phyloP scores from a whole-genome alignment of 1,284 basidiomycete species.

The Thecaphora thlaspeos region DNA sequence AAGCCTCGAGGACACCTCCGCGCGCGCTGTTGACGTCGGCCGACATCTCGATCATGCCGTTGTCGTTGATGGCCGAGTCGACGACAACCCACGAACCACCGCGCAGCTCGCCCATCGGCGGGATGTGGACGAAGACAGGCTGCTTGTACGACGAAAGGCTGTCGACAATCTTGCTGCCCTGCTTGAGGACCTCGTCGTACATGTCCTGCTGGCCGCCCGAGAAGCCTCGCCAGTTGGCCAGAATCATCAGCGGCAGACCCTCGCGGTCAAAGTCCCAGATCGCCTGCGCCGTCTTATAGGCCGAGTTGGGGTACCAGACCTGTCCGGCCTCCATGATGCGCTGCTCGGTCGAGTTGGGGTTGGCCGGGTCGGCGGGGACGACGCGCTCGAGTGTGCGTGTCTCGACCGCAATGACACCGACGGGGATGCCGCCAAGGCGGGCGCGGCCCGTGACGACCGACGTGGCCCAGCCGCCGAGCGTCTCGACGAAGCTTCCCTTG shows the following conservation, averaged over 20 bases:
- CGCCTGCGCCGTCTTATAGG: slow-evolving; percentile 99
- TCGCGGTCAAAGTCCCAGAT: slow-evolving; percentile 99
- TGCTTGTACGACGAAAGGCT: slow-evolving; percentile 95
- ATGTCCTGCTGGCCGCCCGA: slow-evolving; percentile 99
- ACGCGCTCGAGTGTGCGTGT: slow-evolving; percentile 96
- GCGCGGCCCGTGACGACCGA: slow-evolving; percentile 75
- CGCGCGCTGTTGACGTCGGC: slow-evolving; percentile 86
- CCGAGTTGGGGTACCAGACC: slow-evolving; percentile 98
- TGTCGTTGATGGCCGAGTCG: slow-evolving; percentile 89
- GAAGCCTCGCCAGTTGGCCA: slow-evolving; percentile 99
- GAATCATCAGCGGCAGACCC: slow-evolving; percentile 93
- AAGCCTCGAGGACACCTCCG: slow-evolving; percentile 90
- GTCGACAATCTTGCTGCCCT: slow-evolving; percentile 77
- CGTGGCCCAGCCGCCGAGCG: slow-evolving; percentile 63
- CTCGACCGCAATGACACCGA: slow-evolving; percentile 96
- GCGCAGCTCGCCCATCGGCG: slow-evolving; percentile 96
- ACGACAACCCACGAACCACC: slow-evolving; percentile 99
- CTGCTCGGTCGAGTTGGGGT: slow-evolving; percentile 94
- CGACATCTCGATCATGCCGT: slow-evolving; percentile 86
- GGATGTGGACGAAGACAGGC: slow-evolving; percentile 98
- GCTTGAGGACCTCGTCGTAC: slow-evolving; percentile 62
- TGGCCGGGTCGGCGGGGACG: slow-evolving; percentile 97
- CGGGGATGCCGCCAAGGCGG: slow-evolving; percentile 92
- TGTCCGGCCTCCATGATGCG: slow-evolving; percentile 99
- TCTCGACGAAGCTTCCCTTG: slow-evolving; percentile 92